Base-by-base conservation (phyloP, 305 asterid genomes). In the Fraxinus nigra region DNA sequence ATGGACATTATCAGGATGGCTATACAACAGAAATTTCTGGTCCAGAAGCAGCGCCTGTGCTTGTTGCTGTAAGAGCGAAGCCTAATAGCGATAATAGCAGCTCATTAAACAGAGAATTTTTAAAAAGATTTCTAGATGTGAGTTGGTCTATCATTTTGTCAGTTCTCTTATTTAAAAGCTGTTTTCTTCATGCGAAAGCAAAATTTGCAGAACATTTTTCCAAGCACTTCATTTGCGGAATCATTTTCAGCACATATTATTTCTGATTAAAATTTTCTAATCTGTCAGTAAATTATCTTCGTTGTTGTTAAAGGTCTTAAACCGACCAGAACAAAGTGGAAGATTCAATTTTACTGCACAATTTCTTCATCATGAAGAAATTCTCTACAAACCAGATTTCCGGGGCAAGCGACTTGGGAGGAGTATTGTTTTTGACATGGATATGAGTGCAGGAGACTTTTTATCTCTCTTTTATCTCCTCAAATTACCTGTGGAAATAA, bases 371-470 rank as follows among this genome's bases (percentile, higher is more conserved):
- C 87, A 91, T 87, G 86, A 76, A 85, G 90, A 92, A 88, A 87
- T 89, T 76, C 46, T 88, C 13, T 80, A 84, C 91, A 94, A 82
- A 85, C 96, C 97, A 59, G 91, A 90, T 77, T 84, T 90, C 4
- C 77, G 51, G 48, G 93, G 91, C 48, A 88, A 85, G 81, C 63
- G 18, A 16, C 90, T 87, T 7, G 99, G 99, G 76, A 94, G 85
- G 82, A 88, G 82, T 77, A 87, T 95, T 5, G 90, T 95, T 70
- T 95, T 94, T 54, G 99, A 95, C 92, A 94, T 92, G 97, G 97
- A 95, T 86, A 90, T 95, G 98, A 95, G 99, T 79, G 91, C 92
- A n/a, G 98, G 99, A 84, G 99, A 94, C 87, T 92, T 95, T 84
- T 87, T 94, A 75, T 91, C 97, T 72, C 97, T 95, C 72, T 85